These are phyloP conservation scores for Russula olivacea DNA, from an alignment of 768 basidiomycete genomes.

Conservation along the genomic window DNA sequence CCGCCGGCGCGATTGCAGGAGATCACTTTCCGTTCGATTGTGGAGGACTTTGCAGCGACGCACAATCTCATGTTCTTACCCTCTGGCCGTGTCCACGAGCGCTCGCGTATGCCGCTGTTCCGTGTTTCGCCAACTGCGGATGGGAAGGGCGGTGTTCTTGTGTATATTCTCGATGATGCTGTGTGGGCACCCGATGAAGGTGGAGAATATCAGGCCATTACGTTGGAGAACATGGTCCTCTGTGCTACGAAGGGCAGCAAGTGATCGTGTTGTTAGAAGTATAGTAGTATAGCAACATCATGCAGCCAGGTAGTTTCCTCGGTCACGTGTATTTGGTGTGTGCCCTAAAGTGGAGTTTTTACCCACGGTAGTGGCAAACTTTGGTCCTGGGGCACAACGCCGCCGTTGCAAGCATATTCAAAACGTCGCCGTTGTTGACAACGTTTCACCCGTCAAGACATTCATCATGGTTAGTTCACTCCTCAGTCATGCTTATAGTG, in stretches of 20 bases:
- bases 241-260: constrained; percentile 37
- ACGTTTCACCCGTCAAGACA: constrained; percentile 33
- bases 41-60: constrained; percentile 81
- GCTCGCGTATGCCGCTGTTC: constrained; percentile 85
- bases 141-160: constrained; percentile 79
- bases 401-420: constrained; percentile 15
- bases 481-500: not conserved
- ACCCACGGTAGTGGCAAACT: constrained; percentile 20
- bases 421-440: constrained; percentile 33
- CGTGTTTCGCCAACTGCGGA: constrained; percentile 71
- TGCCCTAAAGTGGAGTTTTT: constrained; percentile 18
- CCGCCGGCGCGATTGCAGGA: constrained; percentile 60
- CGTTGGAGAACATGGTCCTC: constrained; percentile 84
- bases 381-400: constrained; percentile 8
- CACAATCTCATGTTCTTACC: constrained; percentile 90
- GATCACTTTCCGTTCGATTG: constrained; percentile 88
- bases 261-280: not conserved
- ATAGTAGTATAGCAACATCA: no score
- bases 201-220: constrained; percentile 66
- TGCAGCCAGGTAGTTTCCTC: no score
- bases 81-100: constrained; percentile 76
- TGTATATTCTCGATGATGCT: constrained; percentile 90
- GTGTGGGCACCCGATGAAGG: constrained; percentile 76
- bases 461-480: constrained; percentile 35
- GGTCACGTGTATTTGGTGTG: constrained; percentile 6